These are phyloP conservation scores for Pestalotiopsis sp. DNA, from an alignment of 2,329 filamentous ascomycete genomes.

Conservation along the genomic window DNA sequence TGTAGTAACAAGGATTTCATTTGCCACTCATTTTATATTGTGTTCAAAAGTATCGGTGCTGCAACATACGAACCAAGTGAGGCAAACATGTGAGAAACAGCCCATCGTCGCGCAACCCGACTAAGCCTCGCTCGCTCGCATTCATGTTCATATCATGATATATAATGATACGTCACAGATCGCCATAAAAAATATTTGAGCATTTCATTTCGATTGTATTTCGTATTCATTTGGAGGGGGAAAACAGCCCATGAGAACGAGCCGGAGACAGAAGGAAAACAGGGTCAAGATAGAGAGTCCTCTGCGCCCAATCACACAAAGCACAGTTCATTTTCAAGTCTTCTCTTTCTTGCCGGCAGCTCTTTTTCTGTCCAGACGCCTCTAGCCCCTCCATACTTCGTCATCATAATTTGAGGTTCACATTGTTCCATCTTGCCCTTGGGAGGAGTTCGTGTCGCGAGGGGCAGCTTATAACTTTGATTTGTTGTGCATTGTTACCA, in stretches of 20 bases:
- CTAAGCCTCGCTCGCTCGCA: too few relatives aligned
- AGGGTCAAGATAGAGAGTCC: neutral
- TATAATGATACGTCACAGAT: too few relatives aligned
- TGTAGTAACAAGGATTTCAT: neutral
- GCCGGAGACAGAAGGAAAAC: neutral
- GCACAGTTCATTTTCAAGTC: neutral
- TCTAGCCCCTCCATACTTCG: neutral
- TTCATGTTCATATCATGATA: neutral
- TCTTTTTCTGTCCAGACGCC: neutral
- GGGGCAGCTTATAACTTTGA: neutral
- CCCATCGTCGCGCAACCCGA: too few relatives aligned
- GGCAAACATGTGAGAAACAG: too few relatives aligned
- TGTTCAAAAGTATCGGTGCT: too few relatives aligned
- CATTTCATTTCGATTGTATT: neutral
- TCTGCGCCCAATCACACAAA: neutral
- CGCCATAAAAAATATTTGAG: neutral
- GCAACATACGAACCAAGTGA: too few relatives aligned
- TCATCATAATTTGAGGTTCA: neutral
- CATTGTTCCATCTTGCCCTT: neutral
- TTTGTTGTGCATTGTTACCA: neutral
- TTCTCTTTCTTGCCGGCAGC: neutral
- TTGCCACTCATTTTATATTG: neutral
- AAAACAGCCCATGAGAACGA: neutral
- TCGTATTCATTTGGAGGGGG: neutral
- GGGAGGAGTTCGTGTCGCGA: neutral